These are phyloP conservation scores for Ilex aquifolium DNA, from an alignment of 257 asterid species.

Conservation along the genomic window DNA sequence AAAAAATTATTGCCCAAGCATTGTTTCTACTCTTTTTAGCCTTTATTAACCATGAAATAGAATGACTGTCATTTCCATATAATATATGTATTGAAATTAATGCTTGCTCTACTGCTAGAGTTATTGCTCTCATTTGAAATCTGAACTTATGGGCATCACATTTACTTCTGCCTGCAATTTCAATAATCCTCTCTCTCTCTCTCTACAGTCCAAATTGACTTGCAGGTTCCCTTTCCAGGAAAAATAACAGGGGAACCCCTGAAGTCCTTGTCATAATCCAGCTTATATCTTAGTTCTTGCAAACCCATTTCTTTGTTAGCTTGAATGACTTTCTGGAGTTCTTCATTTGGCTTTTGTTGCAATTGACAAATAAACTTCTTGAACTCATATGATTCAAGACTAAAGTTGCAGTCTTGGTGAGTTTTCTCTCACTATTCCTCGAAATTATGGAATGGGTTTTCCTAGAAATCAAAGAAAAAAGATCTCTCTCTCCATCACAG, in stretches of 20 bases:
- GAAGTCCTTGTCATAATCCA: constrained; percentile 19
- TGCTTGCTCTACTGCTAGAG: too few relatives aligned
- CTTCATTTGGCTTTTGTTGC: constrained; percentile 11
- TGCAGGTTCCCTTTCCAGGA: constrained; percentile 37
- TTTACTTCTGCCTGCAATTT: too few relatives aligned
- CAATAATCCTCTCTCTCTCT: constrained; percentile 6
- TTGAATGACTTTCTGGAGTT: constrained; percentile 10
- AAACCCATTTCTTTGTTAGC: constrained; percentile 12
- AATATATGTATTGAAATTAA: too few relatives aligned
- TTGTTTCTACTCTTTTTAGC: too few relatives aligned
- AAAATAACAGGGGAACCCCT: constrained; percentile 20
- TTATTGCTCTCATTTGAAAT: too few relatives aligned
- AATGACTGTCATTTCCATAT: too few relatives aligned
- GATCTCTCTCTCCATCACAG: constrained; percentile 41
- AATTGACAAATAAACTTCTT: constrained; percentile 20
- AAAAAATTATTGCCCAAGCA: too few relatives aligned
- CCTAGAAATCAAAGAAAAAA: constrained; percentile 30
- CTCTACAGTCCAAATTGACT: constrained; percentile 44
- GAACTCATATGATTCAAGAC: constrained; percentile 11
- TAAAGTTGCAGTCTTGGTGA: constrained; percentile 32
- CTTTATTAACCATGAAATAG: too few relatives aligned
- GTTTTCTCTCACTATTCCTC: constrained; percentile 5
- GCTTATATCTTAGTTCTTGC: constrained; percentile 21
- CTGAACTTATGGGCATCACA: too few relatives aligned
- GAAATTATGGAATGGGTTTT: constrained; percentile 27